Base-by-base conservation (phyloP, 352 stramenopile species). In the Achlya hypogyna region DNA sequence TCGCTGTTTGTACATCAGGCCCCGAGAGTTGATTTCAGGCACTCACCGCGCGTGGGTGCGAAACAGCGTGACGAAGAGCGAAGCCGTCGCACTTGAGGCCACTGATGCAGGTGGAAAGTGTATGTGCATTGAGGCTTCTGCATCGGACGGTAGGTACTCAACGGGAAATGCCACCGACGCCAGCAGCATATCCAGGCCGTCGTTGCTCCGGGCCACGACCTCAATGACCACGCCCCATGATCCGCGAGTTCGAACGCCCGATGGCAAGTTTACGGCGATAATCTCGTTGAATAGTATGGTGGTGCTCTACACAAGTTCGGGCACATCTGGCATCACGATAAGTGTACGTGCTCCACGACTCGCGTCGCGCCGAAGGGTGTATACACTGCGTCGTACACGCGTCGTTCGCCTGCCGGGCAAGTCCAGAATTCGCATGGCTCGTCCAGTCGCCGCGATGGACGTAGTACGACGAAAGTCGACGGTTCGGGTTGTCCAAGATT, bases 351-450 rank as follows among this genome's bases (percentile, higher is more conserved):
- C 63, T 85, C 77, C 35, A 79, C 71, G 43, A 91, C 77, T 45
- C 84, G 81, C 6, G 77, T 90, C 6, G 75, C 77, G 1, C 79
- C 74, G 56, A 89, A 93, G 27, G 82, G 78, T n/a, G 78, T 86
- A 64, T 74, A 84, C 16, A 45, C 67, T 40, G 76, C 71, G 5
- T 78, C 71, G 69, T 89, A 91, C 23, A 77, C 65, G 3, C 66
- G 60, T n/a, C 31, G 51, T 58, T 67, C 60, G 23, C 60, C 60
- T 9, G 5, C 18, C 12, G 60, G 45, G 25, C 9, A 59, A 20
- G 20, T 35, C 42, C 22, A 63, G 23, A 69, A 63, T 23, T 53
- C 40, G 40, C 63, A 63, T 16, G 23, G 20, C 18, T 27, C 6
- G 45, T 69, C 52, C 29, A 63, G 63, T 23, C 38, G 28, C 9